These are phyloP conservation scores for Ceriops decandra DNA, from an alignment of 345 rosid genomes.

Conservation along the genomic window DNA sequence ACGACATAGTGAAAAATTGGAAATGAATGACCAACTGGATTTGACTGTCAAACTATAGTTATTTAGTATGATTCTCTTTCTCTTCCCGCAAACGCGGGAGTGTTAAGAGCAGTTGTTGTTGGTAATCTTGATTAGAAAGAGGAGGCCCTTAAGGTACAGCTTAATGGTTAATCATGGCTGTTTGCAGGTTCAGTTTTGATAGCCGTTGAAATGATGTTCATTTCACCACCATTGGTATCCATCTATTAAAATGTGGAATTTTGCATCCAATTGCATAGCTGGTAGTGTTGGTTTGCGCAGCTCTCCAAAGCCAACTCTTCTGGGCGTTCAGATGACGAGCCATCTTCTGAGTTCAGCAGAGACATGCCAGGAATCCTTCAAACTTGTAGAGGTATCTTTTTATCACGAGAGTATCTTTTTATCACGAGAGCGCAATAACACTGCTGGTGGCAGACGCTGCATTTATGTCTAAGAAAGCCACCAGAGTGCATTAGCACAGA, in stretches of 20 bases:
- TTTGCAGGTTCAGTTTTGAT: constrained; percentile 1
- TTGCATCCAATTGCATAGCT: constrained; percentile 26
- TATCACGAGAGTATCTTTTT: constrained; percentile 40
- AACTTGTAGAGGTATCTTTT: constrained; percentile 82
- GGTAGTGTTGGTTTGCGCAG: constrained; percentile 24
- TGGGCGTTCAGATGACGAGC: constrained; percentile 77
- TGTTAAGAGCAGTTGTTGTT: neutral
- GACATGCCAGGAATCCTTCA: constrained; percentile 91
- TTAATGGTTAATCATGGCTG: neutral
- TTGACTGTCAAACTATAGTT: neutral
- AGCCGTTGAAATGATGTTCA: constrained; percentile 6
- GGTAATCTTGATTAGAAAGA: constrained; percentile 1
- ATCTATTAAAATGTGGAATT: constrained; percentile 16
- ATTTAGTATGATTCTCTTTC: neutral
- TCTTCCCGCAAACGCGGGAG: neutral
- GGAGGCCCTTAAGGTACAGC: neutral
- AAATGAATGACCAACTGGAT: neutral
- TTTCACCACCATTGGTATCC: neutral
- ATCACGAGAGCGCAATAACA: constrained; percentile 58
- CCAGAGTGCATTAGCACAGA: constrained; percentile 78
- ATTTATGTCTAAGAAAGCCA: constrained; percentile 55
- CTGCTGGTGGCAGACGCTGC: constrained; percentile 83
- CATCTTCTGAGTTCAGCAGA: constrained; percentile 40
- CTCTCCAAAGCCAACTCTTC: constrained; percentile 27
- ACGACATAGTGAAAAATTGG: neutral